phyloP scores from a whole-genome alignment of 169 alveolate genomes.

The Plasmodium gonderi region DNA sequence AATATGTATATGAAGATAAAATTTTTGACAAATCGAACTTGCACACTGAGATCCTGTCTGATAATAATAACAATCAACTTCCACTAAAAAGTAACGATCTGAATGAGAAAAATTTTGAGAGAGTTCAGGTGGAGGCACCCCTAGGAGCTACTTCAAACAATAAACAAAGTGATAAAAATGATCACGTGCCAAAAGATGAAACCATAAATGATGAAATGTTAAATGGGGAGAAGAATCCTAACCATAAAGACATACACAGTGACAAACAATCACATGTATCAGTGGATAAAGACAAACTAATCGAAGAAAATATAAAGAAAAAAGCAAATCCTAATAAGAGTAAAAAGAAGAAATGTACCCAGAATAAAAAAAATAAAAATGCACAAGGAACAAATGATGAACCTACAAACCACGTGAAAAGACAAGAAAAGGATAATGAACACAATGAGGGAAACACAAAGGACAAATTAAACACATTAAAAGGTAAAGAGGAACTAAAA shows the following conservation, averaged over 20 bases:
- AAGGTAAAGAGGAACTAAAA: background rate
- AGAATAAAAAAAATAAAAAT: background rate
- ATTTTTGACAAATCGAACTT: background rate
- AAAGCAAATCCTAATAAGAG: background rate
- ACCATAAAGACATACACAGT: background rate
- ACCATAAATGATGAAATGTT: background rate
- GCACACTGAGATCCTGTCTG: background rate
- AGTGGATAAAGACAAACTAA: background rate
- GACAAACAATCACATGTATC: background rate
- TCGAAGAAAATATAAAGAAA: background rate
- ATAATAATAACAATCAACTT: background rate
- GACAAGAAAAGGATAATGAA: background rate
- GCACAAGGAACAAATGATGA: background rate
- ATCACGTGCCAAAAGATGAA: background rate
- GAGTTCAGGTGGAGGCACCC: background rate
- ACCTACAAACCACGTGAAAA: background rate
- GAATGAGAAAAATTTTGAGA: background rate
- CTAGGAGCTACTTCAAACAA: background rate
- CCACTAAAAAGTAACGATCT: background rate
- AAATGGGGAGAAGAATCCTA: background rate
- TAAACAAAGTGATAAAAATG: background rate
- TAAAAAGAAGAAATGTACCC: background rate
- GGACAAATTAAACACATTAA: background rate
- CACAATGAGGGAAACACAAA: background rate
- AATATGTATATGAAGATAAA: conserved; percentile 17